A percentile compares a stretch with the other conserved stretches of the same genome.
Conservation (phyloP, 139 green algal genomes). For the Diplosphaera chodatii region DNA sequence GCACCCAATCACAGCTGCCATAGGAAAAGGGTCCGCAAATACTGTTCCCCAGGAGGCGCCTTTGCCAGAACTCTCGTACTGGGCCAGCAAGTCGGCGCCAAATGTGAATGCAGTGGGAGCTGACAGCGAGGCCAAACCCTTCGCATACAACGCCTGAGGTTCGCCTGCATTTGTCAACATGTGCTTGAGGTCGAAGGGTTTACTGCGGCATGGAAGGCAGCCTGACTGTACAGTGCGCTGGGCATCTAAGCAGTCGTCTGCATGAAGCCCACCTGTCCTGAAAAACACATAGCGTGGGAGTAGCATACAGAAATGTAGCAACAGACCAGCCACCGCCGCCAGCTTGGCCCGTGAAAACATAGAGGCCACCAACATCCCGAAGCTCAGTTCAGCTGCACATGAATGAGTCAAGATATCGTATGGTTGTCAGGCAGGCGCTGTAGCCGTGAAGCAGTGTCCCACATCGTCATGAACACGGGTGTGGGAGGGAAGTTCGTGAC, state of each 20-base stretch:
- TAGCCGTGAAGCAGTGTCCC: no score
- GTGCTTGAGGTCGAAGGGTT: not conserved
- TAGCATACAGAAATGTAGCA: conserved; percentile 12
- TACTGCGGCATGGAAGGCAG: no score
- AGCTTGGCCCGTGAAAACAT: conserved; percentile 24
- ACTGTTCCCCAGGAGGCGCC: conserved; percentile 18
- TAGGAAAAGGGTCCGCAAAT: conserved; percentile 9
- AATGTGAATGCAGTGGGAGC: conserved; percentile 26
- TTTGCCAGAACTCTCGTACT: not conserved
- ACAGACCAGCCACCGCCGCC: conserved; percentile 3
- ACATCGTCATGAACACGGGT: no score
- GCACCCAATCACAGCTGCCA: conserved; percentile 10
- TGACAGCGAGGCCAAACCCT: conserved; percentile 13
- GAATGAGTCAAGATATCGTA: no score
- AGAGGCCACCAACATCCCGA: conserved; percentile 19
- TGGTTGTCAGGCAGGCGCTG: no score
- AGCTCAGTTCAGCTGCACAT: conserved; percentile 20
- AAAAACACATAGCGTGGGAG: conserved; percentile 20
- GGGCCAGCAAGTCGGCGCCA: conserved; percentile 13
- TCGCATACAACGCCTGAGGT: conserved; percentile 20
- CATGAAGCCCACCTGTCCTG: not conserved
- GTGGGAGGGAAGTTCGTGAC: no score
- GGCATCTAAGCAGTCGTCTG: no score
- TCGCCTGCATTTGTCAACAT: not conserved
- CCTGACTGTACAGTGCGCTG: no score